A percentile compares a stretch with the other conserved stretches of the same genome.
Conservation (phyloP, 2,329 filamentous ascomycete species). For the Emmonsia crescens region DNA sequence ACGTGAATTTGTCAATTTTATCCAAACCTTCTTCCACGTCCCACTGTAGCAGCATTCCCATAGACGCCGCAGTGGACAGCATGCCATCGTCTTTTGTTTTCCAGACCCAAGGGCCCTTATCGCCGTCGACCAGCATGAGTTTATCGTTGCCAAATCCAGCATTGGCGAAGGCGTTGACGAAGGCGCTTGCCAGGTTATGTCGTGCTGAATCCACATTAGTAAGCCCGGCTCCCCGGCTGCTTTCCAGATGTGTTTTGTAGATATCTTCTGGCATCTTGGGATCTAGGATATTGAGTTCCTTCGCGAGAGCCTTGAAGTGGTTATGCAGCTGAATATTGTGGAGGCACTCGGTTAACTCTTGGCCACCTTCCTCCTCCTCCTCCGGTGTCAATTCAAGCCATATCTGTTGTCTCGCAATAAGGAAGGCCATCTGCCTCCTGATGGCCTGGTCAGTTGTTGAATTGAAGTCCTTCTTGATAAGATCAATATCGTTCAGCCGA, state of each 20-base stretch:
- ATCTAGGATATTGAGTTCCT: conserved; percentile 93
- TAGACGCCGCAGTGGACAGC: conserved; percentile 88
- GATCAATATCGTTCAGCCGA: conserved; percentile 71
- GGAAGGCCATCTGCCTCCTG: conserved; percentile 87
- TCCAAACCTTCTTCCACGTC: conserved; percentile 86
- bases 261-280: conserved; percentile 97
- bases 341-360: conserved; percentile 68
- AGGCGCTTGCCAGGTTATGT: conserved; percentile 89
- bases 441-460: conserved; percentile 69
- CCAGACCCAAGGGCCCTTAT: conserved; percentile 93
- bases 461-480: conserved; percentile 74
- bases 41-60: conserved; percentile 86
- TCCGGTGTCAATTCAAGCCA: conserved; percentile 58
- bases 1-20: conserved; percentile 90
- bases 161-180: conserved; percentile 96
- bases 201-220: conserved; percentile 92
- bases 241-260: conserved; percentile 98
- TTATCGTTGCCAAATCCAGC: conserved; percentile 93
- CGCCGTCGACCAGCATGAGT: conserved; percentile 86
- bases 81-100: conserved; percentile 98
- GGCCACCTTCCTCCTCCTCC: conserved; percentile 50
- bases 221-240: conserved; percentile 79
- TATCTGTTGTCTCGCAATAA: conserved; percentile 86
- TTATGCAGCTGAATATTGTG: conserved; percentile 81
- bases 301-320: conserved; percentile 86